Evolutionary conservation across 352 stramenopile genomes (phyloP), one percentile per base, ranked within the genome.

Genomic region (Phytophthora fragariae): DNA sequence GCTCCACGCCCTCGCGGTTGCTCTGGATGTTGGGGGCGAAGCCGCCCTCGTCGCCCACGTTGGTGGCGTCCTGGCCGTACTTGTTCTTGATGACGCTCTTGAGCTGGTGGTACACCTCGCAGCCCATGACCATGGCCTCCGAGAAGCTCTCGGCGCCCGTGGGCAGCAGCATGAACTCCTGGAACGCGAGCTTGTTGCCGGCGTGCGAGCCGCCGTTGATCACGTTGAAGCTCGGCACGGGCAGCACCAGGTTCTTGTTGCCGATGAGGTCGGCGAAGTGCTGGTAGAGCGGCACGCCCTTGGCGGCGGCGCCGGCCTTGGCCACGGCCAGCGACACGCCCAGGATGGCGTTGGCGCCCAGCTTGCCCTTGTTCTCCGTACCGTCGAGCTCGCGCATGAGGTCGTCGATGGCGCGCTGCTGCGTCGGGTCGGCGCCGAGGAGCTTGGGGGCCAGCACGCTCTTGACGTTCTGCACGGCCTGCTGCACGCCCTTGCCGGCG

Each of bases 121-220:
- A 98, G 69, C 97, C 97, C 59, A 99, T 99, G 80, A 98, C 82
- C 97, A 99, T 99, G 75, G 96, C 91, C 80, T 99, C 96, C 60
- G 89, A 91, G 81, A 98, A 98, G 68, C 73, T 92, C 35, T 69
- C 81, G 31, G 95, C 95, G 15, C 95, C 93, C 21, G 97, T 93
- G n/a, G 97, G 98, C 44, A 99, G 90, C 71, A 99, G 98, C 88
- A 99, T 99, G 84, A 99, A 99, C 90, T 99, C 98, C 85, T 99
- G 98, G 88, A 99, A 99, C 33, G 97, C 98, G 58, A 99, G 87
- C 83, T 98, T 99, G 93, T 99, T 99, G 74, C 97, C 98, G 53
- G 98, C 97, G 81, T 99, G 98, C 66, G 85, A 96, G 76, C 98
- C 98, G 76, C 98, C 98, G 86, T 99, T 99, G 85, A 99, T 99